phyloP scores from a whole-genome alignment of 2,329 filamentous ascomycete species.

The Trichoderma sp. region DNA sequence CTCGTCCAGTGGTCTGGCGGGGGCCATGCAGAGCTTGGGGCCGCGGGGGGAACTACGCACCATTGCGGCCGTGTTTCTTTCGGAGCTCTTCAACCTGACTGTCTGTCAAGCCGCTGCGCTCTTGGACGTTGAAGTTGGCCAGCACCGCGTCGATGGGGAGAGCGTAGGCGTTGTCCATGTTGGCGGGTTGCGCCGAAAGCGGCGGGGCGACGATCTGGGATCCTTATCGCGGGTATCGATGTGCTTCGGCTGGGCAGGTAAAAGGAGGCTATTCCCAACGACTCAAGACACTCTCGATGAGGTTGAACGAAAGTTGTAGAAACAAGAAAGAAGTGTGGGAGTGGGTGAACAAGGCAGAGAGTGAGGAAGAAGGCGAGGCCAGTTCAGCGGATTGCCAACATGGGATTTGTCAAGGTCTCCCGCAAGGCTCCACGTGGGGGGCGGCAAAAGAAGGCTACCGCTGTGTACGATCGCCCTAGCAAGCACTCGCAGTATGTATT shows the following conservation, averaged over 20 bases:
- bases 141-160: constrained; percentile 61
- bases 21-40: background rate
- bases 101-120: constrained; percentile 58
- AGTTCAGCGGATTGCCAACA: constrained; percentile 34
- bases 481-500: too few relatives aligned
- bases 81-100: constrained; percentile 59
- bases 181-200: constrained; percentile 30
- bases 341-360: constrained; percentile 18
- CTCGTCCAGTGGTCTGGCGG: background rate
- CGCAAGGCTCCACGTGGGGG: constrained; percentile 39
- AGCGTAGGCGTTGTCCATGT: constrained; percentile 66
- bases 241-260: background rate
- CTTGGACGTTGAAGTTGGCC: constrained; percentile 59
- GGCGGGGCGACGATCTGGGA: constrained; percentile 20
- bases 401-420: constrained; percentile 36
- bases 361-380: constrained; percentile 29
- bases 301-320: background rate
- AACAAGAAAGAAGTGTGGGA: background rate
- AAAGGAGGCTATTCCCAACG: constrained; percentile 17
- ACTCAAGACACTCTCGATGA: constrained; percentile 15
- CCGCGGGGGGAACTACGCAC: constrained; percentile 47
- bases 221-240: constrained; percentile 15
- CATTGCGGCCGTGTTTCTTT: constrained; percentile 66
- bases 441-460: constrained; percentile 31
- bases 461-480: background rate